Evolutionary conservation across 2,329 filamentous ascomycete species (phyloP).

Genomic region (Claviceps arundinis): DNA sequence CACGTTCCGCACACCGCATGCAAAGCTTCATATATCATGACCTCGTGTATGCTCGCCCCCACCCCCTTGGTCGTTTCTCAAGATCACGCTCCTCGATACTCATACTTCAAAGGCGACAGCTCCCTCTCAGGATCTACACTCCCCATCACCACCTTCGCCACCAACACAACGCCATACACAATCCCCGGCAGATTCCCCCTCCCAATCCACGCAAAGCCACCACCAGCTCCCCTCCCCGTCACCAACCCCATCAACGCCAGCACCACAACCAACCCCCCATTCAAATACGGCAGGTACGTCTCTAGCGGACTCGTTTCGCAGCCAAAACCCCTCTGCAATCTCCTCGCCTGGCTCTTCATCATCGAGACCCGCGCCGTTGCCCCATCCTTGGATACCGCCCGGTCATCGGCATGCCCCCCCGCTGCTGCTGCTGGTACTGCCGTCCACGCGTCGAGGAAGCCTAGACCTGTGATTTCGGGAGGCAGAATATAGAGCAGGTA

Average conservation of each 20-base stretch:
- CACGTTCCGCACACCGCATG: neutral
- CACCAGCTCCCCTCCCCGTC: slow-evolving; percentile 17
- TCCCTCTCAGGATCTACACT: slow-evolving; percentile 56
- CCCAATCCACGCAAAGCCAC: slow-evolving; percentile 25
- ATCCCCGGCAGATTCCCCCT: slow-evolving; percentile 40
- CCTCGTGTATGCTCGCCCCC: neutral
- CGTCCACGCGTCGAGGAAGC: slow-evolving; percentile 32
- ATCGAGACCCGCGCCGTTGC: neutral
- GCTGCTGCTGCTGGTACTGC: neutral
- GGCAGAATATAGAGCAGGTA: slow-evolving; percentile 47
- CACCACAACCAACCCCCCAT: slow-evolving; percentile 41
- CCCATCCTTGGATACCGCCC: neutral
- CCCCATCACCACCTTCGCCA: slow-evolving; percentile 52
- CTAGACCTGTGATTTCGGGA: slow-evolving; percentile 40
- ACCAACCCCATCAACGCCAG: slow-evolving; percentile 33
- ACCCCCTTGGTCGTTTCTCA: too few species aligned
- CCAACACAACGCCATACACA: slow-evolving; percentile 47
- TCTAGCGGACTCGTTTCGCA: slow-evolving; percentile 34
- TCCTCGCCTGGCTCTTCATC: slow-evolving; percentile 4
- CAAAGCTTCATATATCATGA: neutral
- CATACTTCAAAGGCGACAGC: slow-evolving; percentile 47
- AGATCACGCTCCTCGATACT: slow-evolving; percentile 50
- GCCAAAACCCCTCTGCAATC: slow-evolving; percentile 7
- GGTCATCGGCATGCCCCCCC: slow-evolving; percentile 8
- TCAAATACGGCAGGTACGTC: slow-evolving; percentile 45